Evolutionary conservation across 108 stramenopile species (phyloP).

Genomic region (Pseudonitzschia multistriata): DNA sequence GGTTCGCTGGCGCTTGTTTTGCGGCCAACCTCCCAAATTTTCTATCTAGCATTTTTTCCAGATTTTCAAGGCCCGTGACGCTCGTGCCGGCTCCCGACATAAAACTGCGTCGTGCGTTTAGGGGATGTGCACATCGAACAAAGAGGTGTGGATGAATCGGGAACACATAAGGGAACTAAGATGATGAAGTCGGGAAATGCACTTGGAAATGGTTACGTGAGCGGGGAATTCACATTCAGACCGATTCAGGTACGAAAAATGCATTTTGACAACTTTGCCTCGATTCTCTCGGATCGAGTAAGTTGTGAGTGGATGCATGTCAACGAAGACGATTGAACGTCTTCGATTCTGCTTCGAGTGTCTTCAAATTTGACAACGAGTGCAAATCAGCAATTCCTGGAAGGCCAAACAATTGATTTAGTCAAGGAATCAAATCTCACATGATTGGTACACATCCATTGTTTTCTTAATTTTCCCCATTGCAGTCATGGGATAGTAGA

Average conservation of each 20-base stretch:
- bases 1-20: slow-evolving; percentile 12
- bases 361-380: background rate
- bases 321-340: background rate
- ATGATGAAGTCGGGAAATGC: slow-evolving; percentile 23
- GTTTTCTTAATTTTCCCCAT: background rate
- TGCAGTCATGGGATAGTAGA: slow-evolving; percentile 52
- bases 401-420: background rate
- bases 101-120: background rate
- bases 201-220: slow-evolving; percentile 18
- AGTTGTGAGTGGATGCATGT: no score
- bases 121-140: background rate
- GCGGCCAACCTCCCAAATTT: slow-evolving; percentile 11
- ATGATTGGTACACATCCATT: background rate
- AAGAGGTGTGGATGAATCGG: background rate
- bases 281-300: no score
- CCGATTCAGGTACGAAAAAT: slow-evolving; percentile 62
- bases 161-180: background rate
- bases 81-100: background rate
- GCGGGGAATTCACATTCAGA: slow-evolving; percentile 60
- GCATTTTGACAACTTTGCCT: background rate
- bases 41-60: slow-evolving; percentile 1
- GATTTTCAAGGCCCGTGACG: background rate
- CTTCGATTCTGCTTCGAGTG: background rate
- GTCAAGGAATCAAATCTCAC: background rate
- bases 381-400: background rate